These are phyloP conservation scores for Diplocarpon rosae DNA, from an alignment of 2,329 filamentous ascomycete species.

Conservation along the genomic window DNA sequence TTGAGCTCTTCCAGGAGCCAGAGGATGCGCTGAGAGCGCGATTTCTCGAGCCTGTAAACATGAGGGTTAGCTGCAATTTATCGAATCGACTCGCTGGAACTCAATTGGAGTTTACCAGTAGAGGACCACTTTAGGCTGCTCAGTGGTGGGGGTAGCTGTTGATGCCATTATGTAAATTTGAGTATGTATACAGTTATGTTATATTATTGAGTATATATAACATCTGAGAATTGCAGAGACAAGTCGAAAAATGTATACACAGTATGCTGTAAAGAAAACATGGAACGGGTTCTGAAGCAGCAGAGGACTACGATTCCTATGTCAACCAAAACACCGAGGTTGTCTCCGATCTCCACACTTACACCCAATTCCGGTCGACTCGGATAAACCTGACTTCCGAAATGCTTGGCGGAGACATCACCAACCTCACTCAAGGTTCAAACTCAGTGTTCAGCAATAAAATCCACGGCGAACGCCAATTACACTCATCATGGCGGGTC, in stretches of 20 bases:
- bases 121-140: slow-evolving; percentile 39
- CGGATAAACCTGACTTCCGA: not conserved
- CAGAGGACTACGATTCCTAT: too few species aligned
- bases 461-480: slow-evolving; percentile 16
- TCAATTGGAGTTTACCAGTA: slow-evolving; percentile 36
- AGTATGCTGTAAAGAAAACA: too few species aligned
- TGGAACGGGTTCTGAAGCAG: too few species aligned
- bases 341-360: too few species aligned
- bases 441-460: not conserved
- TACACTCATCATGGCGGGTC: slow-evolving; percentile 36
- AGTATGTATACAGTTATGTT: not conserved
- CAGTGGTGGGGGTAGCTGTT: slow-evolving; percentile 6
- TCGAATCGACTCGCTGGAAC: not conserved
- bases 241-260: too few species aligned
- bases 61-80: not conserved
- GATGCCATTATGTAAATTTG: not conserved
- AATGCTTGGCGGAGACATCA: not conserved
- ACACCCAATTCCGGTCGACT: not conserved
- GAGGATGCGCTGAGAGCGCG: slow-evolving; percentile 49
- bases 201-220: not conserved
- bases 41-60: slow-evolving; percentile 24
- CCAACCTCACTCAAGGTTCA: slow-evolving; percentile 1
- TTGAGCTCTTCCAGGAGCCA: slow-evolving; percentile 63
- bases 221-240: too few species aligned
- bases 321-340: too few species aligned